phyloP scores from a whole-genome alignment of 495 filamentous ascomycete genomes.

The Xylaria palmicola region DNA sequence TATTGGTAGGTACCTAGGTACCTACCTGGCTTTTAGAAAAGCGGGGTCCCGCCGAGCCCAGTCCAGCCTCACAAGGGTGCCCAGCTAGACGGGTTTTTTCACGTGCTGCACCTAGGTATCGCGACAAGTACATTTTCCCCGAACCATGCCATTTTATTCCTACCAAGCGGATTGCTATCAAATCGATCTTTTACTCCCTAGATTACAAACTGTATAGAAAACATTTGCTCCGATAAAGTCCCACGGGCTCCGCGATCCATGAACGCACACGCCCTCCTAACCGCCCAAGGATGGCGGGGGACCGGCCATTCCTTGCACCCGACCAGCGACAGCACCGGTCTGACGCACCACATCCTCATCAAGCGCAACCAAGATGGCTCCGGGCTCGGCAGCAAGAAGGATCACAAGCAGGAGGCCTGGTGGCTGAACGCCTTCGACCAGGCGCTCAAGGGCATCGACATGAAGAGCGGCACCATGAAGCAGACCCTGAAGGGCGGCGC shows the following conservation, averaged over 20 bases:
- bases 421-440: conserved; percentile 81
- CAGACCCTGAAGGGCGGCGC: conserved; percentile 51
- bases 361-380: conserved; percentile 65
- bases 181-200: no score
- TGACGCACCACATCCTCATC: conserved; percentile 67
- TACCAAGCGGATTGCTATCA: no score
- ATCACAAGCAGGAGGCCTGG: conserved; percentile 69
- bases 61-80: no score
- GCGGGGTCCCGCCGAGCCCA: no score
- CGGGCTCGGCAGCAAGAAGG: conserved; percentile 67
- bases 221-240: background rate
- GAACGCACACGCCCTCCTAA: conserved; percentile 69
- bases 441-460: conserved; percentile 69
- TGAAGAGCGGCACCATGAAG: conserved; percentile 45
- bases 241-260: conserved; percentile 35
- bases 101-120: no score
- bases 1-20: no score
- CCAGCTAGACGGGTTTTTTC: no score
- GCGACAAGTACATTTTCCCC: no score
- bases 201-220: no score
- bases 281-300: conserved; percentile 76
- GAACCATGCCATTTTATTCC: no score
- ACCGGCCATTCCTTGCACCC: conserved; percentile 72
- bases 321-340: conserved; percentile 60
- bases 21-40: no score